These are phyloP conservation scores for Microcos paniculata DNA, from an alignment of 345 rosid genomes.

Conservation along the genomic window DNA sequence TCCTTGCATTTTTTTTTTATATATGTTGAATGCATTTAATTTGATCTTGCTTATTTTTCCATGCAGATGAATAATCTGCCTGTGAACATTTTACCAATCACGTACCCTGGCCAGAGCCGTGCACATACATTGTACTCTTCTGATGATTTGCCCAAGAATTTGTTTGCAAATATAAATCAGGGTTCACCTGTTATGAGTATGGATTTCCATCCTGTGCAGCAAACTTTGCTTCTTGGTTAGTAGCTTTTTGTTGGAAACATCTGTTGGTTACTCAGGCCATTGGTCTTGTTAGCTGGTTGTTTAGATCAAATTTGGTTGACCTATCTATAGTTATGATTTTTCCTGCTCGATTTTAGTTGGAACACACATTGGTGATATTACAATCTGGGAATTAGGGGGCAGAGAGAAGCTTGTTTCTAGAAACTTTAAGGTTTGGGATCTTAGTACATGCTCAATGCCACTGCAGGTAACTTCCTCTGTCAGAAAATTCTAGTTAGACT, in stretches of 20 bases:
- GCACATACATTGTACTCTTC: slow-evolving; percentile 21
- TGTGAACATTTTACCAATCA: slow-evolving; percentile 43
- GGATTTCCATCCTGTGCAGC: slow-evolving; percentile 42
- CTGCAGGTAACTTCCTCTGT: slow-evolving; percentile 23
- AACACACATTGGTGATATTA: slow-evolving; percentile 31
- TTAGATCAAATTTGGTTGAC: not conserved
- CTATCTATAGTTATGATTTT: not conserved
- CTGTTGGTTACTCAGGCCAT: not conserved
- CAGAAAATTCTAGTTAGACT: not conserved
- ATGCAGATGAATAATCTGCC: slow-evolving; percentile 47
- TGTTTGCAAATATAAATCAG: slow-evolving; percentile 21
- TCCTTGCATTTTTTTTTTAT: no score
- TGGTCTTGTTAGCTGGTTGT: not conserved
- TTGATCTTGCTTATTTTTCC: not conserved
- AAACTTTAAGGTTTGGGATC: slow-evolving; percentile 35
- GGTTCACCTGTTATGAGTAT: slow-evolving; percentile 37
- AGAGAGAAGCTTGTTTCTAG: slow-evolving; percentile 21
- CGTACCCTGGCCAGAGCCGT: slow-evolving; percentile 45
- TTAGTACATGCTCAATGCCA: slow-evolving; percentile 16
- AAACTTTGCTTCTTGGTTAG: slow-evolving; percentile 35
- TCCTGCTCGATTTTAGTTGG: slow-evolving; percentile 22
- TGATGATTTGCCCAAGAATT: slow-evolving; percentile 36
- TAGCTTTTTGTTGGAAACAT: not conserved
- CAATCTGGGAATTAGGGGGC: slow-evolving; percentile 33
- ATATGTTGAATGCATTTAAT: not conserved